phyloP scores from a whole-genome alignment of 2,329 filamentous ascomycete species.

The Gaeumannomyces tritici region DNA sequence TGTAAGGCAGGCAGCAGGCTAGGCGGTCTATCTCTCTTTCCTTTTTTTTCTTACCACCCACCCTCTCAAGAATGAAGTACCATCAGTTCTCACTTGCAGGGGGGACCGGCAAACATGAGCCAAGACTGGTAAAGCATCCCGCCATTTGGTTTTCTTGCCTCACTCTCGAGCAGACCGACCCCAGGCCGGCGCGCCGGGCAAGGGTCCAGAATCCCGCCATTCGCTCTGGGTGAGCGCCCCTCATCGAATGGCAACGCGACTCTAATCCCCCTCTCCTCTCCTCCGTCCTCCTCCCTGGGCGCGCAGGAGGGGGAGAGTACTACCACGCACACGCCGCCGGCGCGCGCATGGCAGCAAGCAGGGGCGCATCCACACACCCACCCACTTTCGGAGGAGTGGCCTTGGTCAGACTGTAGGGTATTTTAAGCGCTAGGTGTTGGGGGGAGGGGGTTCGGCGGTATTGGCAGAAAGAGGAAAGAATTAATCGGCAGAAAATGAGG shows the following conservation, averaged over 20 bases:
- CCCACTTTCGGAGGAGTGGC: not conserved
- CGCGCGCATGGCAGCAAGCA: not conserved
- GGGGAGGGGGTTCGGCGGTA: not conserved
- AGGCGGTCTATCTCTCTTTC: not conserved
- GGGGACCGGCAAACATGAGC: not conserved
- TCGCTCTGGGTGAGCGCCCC: not conserved
- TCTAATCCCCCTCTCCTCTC: no score
- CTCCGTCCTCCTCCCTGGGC: not conserved
- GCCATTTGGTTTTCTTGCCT: not conserved
- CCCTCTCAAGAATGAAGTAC: not conserved
- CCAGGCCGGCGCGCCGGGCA: not conserved
- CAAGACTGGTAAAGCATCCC: not conserved
- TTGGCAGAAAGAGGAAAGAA: not conserved
- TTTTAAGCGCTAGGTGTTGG: constrained; percentile 3
- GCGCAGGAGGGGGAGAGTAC: not conserved
- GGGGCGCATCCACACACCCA: not conserved
- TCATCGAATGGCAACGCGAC: not conserved
- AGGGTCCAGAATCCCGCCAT: not conserved
- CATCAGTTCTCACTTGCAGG: not conserved
- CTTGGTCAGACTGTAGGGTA: not conserved
- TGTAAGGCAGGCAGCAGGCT: not conserved
- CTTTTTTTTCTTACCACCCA: not conserved
- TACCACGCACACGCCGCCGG: no score
- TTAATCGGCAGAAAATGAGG: not conserved
- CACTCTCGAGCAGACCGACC: no score